Conservation (phyloP, 73 alveolate species). For the Stentor coeruleus region DNA sequence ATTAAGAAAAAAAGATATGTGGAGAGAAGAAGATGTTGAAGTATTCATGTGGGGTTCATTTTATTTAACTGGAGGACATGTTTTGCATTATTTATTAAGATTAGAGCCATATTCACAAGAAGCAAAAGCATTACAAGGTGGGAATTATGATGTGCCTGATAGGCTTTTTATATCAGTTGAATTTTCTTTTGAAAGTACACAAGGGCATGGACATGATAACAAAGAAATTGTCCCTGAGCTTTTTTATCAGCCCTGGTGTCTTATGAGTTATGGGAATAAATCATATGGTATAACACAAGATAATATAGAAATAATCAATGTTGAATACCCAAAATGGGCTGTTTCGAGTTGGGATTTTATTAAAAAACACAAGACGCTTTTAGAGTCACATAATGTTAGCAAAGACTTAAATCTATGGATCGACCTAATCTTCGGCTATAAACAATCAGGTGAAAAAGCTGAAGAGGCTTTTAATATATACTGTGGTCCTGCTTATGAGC, state of each 20-base stretch:
- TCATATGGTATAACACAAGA: slow-evolving; percentile 63
- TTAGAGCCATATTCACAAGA: slow-evolving; percentile 76
- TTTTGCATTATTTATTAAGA: slow-evolving; percentile 74
- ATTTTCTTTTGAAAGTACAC: slow-evolving; percentile 58
- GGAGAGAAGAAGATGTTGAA: slow-evolving; percentile 8
- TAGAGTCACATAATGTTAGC: slow-evolving; percentile 68
- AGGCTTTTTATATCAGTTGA: slow-evolving; percentile 71
- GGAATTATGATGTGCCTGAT: slow-evolving; percentile 80
- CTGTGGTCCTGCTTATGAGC: slow-evolving; percentile 64
- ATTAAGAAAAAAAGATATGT: slow-evolving; percentile 12
- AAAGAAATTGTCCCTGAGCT: slow-evolving; percentile 97
- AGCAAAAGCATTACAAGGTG: slow-evolving; percentile 68
- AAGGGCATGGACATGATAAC: slow-evolving; percentile 67
- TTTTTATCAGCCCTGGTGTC: slow-evolving; percentile 72
- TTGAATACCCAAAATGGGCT: slow-evolving; percentile 64
- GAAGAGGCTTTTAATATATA: slow-evolving; percentile 59
- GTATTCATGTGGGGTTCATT: slow-evolving; percentile 56
- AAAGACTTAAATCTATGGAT: slow-evolving; percentile 76
- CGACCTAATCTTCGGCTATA: slow-evolving; percentile 82
- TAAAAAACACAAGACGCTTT: slow-evolving; percentile 49
- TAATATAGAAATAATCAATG: slow-evolving; percentile 57
- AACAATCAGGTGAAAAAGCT: slow-evolving; percentile 75
- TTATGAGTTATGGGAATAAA: slow-evolving; percentile 57
- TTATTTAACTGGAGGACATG: slow-evolving; percentile 67
- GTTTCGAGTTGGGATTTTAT: slow-evolving; percentile 47